Evolutionary conservation across 1,139 yeast species (phyloP), one percentile per base, ranked within the genome.

Genomic region (Pichia sp.): DNA sequence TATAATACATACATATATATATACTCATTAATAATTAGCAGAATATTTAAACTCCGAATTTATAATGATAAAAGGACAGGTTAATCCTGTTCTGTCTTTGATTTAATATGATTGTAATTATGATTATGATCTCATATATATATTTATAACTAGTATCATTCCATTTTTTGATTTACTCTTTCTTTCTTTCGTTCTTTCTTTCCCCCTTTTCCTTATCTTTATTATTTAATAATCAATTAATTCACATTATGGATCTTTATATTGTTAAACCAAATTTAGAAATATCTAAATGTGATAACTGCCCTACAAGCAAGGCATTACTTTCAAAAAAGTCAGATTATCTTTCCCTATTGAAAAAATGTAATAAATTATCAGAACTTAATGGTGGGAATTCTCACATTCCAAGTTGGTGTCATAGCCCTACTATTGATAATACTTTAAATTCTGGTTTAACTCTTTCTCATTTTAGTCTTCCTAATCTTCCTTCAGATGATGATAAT

Each of bases 231-330:
- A 30, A 6, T 34, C 29, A 7, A 7, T 36, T 31, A 18, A 18
- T 11, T 26, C 10, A 10, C 10, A 30, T 25, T 11, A 54, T 55
- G 58, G 62, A 65, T 38, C 47, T 66, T n/a, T 65, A 58, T 46
- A 53, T 64, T 49, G 66, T 65, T 25, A 61, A 62, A 41, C 68
- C 69, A 10, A 61, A 66, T 42, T 53, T 66, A 28, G 52, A 60
- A 41, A 45, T 66, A 34, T 56, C 65, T 7, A 53, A 58, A 37
- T 63, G 67, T 40, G 61, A 64, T 27, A 49, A 51, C 27, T 52
- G 57, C 34, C 61, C 65, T 0, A 46, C 51, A 6, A 43, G 47
- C 3, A 44, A 50, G 7, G 45, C 53, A 3, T 43, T 61, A 5
- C 44, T 55, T 7, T 42, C 49, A 7, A 57, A 56, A 41, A 56